Evolutionary conservation across 164 flowering plant genomes (phyloP).

Genomic region (Stephania yunnanensis): DNA sequence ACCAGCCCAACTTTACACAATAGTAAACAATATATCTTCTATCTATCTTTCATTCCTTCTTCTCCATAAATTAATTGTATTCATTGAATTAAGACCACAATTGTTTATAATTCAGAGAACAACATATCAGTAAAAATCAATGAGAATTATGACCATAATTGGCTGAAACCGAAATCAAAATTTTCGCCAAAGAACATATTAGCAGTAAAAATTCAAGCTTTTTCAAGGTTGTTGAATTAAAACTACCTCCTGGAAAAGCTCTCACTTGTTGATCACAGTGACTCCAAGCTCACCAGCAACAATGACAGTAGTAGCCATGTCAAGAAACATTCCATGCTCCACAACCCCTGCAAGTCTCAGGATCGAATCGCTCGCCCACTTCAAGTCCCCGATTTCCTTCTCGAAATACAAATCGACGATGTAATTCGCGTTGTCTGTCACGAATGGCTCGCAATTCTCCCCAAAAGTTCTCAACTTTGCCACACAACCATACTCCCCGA

Average conservation of each 20-base stretch:
- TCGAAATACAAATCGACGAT: constrained; percentile 80
- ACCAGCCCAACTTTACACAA: no score
- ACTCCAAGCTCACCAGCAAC: constrained; percentile 73
- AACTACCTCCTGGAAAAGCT: background rate
- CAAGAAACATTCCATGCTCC: constrained; percentile 98
- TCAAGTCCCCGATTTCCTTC: constrained; percentile 63
- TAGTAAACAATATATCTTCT: no score
- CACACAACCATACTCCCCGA: constrained; percentile 56
- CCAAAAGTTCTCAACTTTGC: constrained; percentile 50
- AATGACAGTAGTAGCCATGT: constrained; percentile 84
- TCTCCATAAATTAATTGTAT: background rate
- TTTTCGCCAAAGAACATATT: background rate
- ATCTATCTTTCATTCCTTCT: no score
- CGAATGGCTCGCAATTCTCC: constrained; percentile 39
- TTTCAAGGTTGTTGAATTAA: background rate
- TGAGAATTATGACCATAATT: background rate
- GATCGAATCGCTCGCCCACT: constrained; percentile 64
- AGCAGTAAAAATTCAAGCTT: background rate
- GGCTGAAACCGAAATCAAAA: background rate
- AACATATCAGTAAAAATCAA: no score
- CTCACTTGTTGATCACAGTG: constrained; percentile 43
- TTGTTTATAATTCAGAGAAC: no score
- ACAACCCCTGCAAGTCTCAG: constrained; percentile 74
- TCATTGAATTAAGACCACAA: background rate
- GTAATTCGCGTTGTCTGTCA: constrained; percentile 77